Conservation (phyloP, 129 eudicot genomes). For the Pittosporum tobira region DNA sequence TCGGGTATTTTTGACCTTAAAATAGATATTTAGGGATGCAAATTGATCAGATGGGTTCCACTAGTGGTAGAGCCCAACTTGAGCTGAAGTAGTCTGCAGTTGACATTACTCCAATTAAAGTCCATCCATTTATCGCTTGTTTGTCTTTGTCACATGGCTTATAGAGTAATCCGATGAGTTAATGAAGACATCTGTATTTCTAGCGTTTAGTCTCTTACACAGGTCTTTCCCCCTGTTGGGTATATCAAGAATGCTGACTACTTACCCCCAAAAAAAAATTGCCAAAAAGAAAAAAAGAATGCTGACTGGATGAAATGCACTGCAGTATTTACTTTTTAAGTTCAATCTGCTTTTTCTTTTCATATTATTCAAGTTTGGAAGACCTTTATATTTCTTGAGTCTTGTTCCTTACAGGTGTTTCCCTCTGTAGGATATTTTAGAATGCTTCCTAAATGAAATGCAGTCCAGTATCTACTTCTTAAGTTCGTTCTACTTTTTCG, state of each 20-base stretch:
- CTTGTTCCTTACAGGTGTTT: not conserved
- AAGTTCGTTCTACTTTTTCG: not conserved
- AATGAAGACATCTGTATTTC: not conserved
- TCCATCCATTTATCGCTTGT: too few species aligned
- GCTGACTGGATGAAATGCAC: too few species aligned
- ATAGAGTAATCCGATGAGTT: too few species aligned
- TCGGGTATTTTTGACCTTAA: not conserved
- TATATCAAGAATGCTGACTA: not conserved
- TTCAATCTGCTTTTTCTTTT: too few species aligned
- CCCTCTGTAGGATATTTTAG: not conserved
- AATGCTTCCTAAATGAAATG: not conserved
- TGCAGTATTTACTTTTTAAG: too few species aligned
- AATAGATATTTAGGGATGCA: not conserved
- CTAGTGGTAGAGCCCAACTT: not conserved
- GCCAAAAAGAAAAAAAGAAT: too few species aligned
- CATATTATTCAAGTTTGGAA: too few species aligned
- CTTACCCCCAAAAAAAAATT: too few species aligned
- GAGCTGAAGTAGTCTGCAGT: not conserved
- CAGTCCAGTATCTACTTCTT: not conserved
- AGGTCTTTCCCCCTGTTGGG: not conserved
- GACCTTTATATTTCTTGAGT: not conserved
- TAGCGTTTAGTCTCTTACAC: not conserved
- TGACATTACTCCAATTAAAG: not conserved
- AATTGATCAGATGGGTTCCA: not conserved
- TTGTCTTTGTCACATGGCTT: too few species aligned